Evolutionary conservation across 768 basidiomycete species (phyloP), one percentile per base, ranked within the genome.

Genomic region (Auricularia heimuer): DNA sequence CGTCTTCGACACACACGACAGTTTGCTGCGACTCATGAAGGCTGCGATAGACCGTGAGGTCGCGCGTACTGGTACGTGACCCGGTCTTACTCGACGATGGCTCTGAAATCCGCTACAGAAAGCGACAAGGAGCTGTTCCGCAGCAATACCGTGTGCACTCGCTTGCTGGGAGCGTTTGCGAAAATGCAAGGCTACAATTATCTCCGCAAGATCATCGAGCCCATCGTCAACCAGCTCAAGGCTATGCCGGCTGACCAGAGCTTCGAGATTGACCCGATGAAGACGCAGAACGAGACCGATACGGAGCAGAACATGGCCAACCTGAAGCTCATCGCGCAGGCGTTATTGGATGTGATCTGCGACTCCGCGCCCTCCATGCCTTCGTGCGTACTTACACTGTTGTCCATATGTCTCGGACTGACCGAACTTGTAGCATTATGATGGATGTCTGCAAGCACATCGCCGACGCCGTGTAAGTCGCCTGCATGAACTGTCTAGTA

Each of bases 181-280:
- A 86, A 82, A 71, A 85, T 89, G n/a, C 92, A 94, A 67, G 95
- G 94, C 3, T 97, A 96, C 74, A 86, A 87, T 65, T 97, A 96
- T 73, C 78, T 97, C n/a, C 83, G 94, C 21, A 84, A 81, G 56
- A 80, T 95, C 29, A 82, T 96, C 58, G 78, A 82, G 54, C 92
- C 93, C 3, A 79, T 96, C 36, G 81, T 97, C 67, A 82, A 87
- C 68, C 83, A 83, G 24, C 89, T 97, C 82, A 75, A 81, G 4
- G 78, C 83, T 4, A 82, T 90, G 75, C 90, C 92, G 2, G 72
- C 84, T 6, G 91, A 87, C 10, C 85, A 84, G 64, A 84, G 85
- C 1, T 94, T 89, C 71, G 89, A 92, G 66, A 77, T 95, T 39
- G 91, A 95, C 73, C 89, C 92, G 3, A 33, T 65, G 14, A 73